Percentiles rank a stretch among this genome's conserved stretches.
Conservation (phyloP, 108 stramenopile species). For the Nannochloropsis salina region DNA sequence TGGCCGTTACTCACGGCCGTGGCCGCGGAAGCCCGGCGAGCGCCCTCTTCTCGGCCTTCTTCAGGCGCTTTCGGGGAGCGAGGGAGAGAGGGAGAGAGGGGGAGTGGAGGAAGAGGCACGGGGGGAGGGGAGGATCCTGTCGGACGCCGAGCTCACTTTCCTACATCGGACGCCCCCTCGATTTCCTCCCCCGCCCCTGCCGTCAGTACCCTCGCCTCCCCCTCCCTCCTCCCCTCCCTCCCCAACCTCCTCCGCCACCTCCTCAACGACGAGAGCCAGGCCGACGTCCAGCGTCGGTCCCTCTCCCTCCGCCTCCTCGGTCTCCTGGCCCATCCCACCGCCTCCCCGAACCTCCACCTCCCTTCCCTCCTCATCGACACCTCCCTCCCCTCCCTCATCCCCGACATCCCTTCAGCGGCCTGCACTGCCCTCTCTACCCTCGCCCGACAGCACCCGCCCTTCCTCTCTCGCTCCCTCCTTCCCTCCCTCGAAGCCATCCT, state of each 20-base stretch:
- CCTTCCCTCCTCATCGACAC: background rate
- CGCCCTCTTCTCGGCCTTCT: background rate
- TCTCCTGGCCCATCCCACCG: background rate
- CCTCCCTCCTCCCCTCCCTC: background rate
- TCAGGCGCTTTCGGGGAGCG: background rate
- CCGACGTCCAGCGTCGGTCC: background rate
- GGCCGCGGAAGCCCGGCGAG: background rate
- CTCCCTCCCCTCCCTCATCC: slow-evolving; percentile 1
- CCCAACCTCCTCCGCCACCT: background rate
- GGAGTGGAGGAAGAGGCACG: background rate
- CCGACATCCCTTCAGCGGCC: background rate
- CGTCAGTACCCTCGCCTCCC: slow-evolving; percentile 1
- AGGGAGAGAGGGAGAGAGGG: background rate
- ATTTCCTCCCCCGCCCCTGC: background rate
- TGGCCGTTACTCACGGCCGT: slow-evolving; percentile 16
- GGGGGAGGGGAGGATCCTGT: background rate
- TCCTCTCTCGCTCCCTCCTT: background rate
- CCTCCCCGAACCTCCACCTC: background rate
- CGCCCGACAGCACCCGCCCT: background rate
- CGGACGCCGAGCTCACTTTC: background rate
- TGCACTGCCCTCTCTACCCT: background rate
- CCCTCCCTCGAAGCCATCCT: slow-evolving; percentile 1
- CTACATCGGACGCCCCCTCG: background rate
- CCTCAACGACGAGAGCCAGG: background rate
- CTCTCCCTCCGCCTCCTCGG: background rate